Base-by-base conservation (phyloP, 83 land plant genomes). In the Isoetes engelmannii region DNA sequence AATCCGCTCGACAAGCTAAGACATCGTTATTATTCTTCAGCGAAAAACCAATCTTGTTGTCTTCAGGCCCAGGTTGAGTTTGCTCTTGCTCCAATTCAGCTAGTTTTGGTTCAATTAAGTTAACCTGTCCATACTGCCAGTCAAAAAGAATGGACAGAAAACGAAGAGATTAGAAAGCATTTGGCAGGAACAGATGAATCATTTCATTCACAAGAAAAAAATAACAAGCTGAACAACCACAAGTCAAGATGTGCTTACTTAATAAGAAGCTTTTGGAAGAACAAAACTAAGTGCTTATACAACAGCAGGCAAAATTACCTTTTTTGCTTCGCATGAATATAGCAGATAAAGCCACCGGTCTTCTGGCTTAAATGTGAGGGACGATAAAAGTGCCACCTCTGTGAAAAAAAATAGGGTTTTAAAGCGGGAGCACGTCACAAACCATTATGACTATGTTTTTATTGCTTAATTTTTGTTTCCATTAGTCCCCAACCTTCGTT, bases 1-100 rank as follows among this genome's bases (percentile, higher is more conserved):
- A 88, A 45, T 94, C 96, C 69, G 99, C 97, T 75, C 84, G 87
- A 77, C 99, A 90, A 47, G 86, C 87, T 68, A 90, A 63, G 61
- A 94, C 84, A 69, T 94, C 99, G 62, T 84, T 82, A 71, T 94
- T 94, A 70, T 81, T 86, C 79, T 86, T 86, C 17, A 94, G 77
- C 46, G 87, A 80, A 59, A 62, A 71, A 48, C 69, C 74, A 19
- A 77, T 75, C 12, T 79, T 74, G 20, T 69, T 64, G 57, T 77
- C 83, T 44, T 84, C 68, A 48, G 74, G 48, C 28, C 45, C 72
- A 60, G 58, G 54, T 19, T 74, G 74, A 59, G 67, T 56, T 19
- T 57, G 82, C 65, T 86, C 88, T 65, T 70, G 78, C 65, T 90
- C 99, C 43, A 94, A 68, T 59, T 86, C 90, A 75, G 67, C 74